A percentile compares a stretch with the other conserved stretches of the same genome.
These are phyloP conservation scores for Xylariaceae sp. DNA, from an alignment of 2,329 filamentous ascomycete species.

Conservation along the genomic window DNA sequence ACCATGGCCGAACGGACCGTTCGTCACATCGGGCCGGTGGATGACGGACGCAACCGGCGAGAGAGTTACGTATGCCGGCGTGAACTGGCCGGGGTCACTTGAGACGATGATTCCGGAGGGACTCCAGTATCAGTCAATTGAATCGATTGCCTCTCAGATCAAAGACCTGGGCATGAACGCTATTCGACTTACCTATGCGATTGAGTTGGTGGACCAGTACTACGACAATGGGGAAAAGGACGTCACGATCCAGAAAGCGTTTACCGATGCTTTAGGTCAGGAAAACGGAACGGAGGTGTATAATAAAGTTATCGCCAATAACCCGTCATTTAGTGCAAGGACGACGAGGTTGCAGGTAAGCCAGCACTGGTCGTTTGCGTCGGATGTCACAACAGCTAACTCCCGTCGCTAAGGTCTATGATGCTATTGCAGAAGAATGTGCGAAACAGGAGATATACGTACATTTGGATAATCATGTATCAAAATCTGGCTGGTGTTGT, in stretches of 20 bases:
- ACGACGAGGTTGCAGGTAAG: slow-evolving; percentile 57
- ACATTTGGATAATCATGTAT: slow-evolving; percentile 64
- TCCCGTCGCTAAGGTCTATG: slow-evolving; percentile 50
- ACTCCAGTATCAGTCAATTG: slow-evolving; percentile 63
- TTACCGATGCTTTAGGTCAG: slow-evolving; percentile 50
- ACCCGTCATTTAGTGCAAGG: slow-evolving; percentile 55
- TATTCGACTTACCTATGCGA: slow-evolving; percentile 65
- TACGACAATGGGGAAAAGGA: slow-evolving; percentile 52
- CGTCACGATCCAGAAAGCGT: slow-evolving; percentile 47
- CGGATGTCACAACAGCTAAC: background rate
- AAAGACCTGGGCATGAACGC: slow-evolving; percentile 66
- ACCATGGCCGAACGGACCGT: slow-evolving; percentile 47
- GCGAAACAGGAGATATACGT: slow-evolving; percentile 59
- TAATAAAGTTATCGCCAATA: slow-evolving; percentile 55
- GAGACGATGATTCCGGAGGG: slow-evolving; percentile 68
- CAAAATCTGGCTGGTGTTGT: slow-evolving; percentile 62
- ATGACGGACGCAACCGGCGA: slow-evolving; percentile 47
- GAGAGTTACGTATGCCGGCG: slow-evolving; percentile 55
- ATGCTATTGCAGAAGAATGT: slow-evolving; percentile 62
- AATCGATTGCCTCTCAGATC: slow-evolving; percentile 56
- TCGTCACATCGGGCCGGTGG: slow-evolving; percentile 46
- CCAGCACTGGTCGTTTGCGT: background rate
- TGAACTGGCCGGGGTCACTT: slow-evolving; percentile 64
- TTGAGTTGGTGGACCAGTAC: slow-evolving; percentile 65
- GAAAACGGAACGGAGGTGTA: slow-evolving; percentile 54